Evolutionary conservation across 1,139 yeast genomes (phyloP).

Genomic region (Debaryomyces fabryi): DNA sequence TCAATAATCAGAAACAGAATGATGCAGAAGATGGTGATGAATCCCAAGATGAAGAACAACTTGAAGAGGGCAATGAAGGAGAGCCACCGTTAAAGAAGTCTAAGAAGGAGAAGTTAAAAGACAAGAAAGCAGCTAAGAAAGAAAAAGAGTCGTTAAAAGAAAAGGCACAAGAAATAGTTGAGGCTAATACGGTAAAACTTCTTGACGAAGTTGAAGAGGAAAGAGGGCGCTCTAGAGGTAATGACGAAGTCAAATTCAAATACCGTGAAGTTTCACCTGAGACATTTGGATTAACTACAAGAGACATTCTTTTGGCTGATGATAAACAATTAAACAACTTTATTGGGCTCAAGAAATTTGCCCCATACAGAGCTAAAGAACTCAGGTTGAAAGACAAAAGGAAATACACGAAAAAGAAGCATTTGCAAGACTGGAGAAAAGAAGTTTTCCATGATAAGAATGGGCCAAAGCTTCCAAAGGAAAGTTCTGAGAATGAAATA

Average conservation of each 20-base stretch:
- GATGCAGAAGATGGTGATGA: slow-evolving; percentile 34
- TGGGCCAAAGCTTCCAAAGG: slow-evolving; percentile 51
- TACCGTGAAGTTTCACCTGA: slow-evolving; percentile 97
- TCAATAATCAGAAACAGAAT: slow-evolving; percentile 19
- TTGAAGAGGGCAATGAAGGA: slow-evolving; percentile 17
- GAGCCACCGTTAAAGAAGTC: slow-evolving; percentile 34
- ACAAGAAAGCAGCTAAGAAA: slow-evolving; percentile 63
- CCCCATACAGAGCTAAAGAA: slow-evolving; percentile 85
- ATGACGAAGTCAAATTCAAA: slow-evolving; percentile 60
- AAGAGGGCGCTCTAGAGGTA: slow-evolving; percentile 50
- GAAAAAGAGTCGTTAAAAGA: slow-evolving; percentile 62
- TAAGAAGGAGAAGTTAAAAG: slow-evolving; percentile 53
- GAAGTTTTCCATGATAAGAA: slow-evolving; percentile 69
- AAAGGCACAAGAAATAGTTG: slow-evolving; percentile 73
- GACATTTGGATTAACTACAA: slow-evolving; percentile 78
- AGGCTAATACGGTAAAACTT: slow-evolving; percentile 40
- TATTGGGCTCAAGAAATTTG: slow-evolving; percentile 88
- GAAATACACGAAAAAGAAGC: slow-evolving; percentile 79
- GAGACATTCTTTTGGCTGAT: slow-evolving; percentile 89
- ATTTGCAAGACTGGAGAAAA: slow-evolving; percentile 88
- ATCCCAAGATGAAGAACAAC: slow-evolving; percentile 32
- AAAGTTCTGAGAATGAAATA: slow-evolving; percentile 36
- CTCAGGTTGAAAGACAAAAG: slow-evolving; percentile 76
- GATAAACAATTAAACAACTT: slow-evolving; percentile 81
- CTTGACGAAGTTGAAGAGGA: slow-evolving; percentile 71